A percentile compares a stretch with the other conserved stretches of the same genome.
Evolutionary conservation across 257 asterid genomes (phyloP).

Genomic region (Jacaranda mimosifolia): DNA sequence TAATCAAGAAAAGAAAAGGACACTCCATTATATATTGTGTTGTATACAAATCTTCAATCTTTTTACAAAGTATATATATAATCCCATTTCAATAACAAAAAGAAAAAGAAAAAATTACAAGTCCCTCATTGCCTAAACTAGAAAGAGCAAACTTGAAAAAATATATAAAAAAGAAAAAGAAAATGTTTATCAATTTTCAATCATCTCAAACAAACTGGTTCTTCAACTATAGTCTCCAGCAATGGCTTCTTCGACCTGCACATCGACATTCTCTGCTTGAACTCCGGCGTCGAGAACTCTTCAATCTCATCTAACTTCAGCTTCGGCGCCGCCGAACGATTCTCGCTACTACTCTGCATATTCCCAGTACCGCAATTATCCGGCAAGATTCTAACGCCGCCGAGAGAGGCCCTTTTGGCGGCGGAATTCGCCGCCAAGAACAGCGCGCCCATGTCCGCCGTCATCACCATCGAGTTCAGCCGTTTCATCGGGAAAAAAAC

Average conservation of each 20-base stretch:
- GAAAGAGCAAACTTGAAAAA: constrained; percentile 41
- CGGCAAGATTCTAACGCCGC: constrained; percentile 63
- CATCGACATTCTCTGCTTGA: constrained; percentile 61
- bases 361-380: constrained; percentile 43
- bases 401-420: constrained; percentile 54
- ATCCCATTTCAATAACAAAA: not conserved
- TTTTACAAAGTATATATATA: not conserved
- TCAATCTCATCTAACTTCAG: constrained; percentile 72
- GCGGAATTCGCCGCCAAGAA: constrained; percentile 68
- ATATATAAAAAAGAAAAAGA: not conserved
- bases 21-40: not conserved
- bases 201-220: constrained; percentile 52
- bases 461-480: constrained; percentile 62
- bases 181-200: not conserved
- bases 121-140: constrained; percentile 37
- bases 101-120: constrained; percentile 5
- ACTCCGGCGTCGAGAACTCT: constrained; percentile 60
- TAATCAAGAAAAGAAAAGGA: not conserved
- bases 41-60: constrained; percentile 19
- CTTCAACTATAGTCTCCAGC: constrained; percentile 87
- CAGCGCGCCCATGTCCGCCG: constrained; percentile 75
- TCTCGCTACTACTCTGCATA: constrained; percentile 31
- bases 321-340: constrained; percentile 45
- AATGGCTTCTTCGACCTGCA: constrained; percentile 88
- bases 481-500: constrained; percentile 79